Percentiles rank a stretch among this genome's conserved stretches.
Evolutionary conservation across 805 yeast genomes (phyloP).

Genomic region (Candida montana): DNA sequence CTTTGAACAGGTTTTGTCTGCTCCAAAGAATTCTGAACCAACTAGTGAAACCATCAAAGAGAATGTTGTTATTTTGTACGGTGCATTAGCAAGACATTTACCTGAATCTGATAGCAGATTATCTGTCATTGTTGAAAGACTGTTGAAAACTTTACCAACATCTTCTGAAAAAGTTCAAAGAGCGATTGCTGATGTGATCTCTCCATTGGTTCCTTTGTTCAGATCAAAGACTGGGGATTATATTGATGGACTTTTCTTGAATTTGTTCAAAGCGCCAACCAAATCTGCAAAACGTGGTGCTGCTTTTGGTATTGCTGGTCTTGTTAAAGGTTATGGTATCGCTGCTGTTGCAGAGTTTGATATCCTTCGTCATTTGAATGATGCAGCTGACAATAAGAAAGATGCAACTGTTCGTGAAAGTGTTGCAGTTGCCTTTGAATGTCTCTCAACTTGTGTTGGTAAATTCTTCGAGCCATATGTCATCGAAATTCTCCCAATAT

Average conservation of each 20-base stretch:
- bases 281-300: slow-evolving; percentile 72
- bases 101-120: slow-evolving; percentile 61
- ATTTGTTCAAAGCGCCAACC: slow-evolving; percentile 47
- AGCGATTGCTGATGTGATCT: slow-evolving; percentile 81
- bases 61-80: slow-evolving; percentile 80
- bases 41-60: slow-evolving; percentile 64
- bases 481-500: slow-evolving; percentile 76
- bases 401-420: slow-evolving; percentile 74
- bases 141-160: slow-evolving; percentile 70
- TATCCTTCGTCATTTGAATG: slow-evolving; percentile 65
- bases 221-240: slow-evolving; percentile 45
- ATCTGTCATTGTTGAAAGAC: slow-evolving; percentile 56
- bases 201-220: slow-evolving; percentile 69
- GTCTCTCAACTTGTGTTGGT: slow-evolving; percentile 72
- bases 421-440: slow-evolving; percentile 80
- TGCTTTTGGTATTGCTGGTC: slow-evolving; percentile 93
- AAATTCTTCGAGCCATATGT: slow-evolving; percentile 90
- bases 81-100: slow-evolving; percentile 85
- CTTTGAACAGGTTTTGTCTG: slow-evolving; percentile 62
- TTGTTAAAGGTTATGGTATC: slow-evolving; percentile 87
- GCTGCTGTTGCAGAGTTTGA: slow-evolving; percentile 70
- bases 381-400: slow-evolving; percentile 85
- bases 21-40: slow-evolving; percentile 42
- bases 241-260: slow-evolving; percentile 53
- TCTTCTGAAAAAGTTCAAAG: slow-evolving; percentile 88